These are phyloP conservation scores for Acrodontium crateriforme DNA, from an alignment of 2,329 filamentous ascomycete genomes.

Conservation along the genomic window DNA sequence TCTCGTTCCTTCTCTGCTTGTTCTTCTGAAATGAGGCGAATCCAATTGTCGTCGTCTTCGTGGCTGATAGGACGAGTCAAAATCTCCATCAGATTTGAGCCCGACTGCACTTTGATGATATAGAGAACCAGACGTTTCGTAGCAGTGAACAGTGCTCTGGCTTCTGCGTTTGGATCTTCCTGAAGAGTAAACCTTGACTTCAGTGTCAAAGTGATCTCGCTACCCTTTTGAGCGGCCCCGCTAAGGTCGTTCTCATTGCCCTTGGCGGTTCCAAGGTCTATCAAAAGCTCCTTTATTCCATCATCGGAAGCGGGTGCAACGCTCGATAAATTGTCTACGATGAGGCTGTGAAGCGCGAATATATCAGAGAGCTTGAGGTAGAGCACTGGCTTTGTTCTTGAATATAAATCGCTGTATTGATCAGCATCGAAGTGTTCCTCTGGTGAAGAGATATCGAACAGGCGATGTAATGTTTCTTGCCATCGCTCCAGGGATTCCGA, in stretches of 20 bases:
- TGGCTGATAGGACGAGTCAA: constrained; percentile 75
- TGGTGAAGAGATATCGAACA: constrained; percentile 74
- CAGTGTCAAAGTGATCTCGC: constrained; percentile 22
- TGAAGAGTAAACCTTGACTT: constrained; percentile 22
- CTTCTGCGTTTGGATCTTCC: constrained; percentile 73
- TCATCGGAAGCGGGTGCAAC: constrained; percentile 77
- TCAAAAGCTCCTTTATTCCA: constrained; percentile 76
- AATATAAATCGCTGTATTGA: constrained; percentile 95
- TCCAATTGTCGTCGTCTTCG: constrained; percentile 87
- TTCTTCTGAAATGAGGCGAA: constrained; percentile 66
- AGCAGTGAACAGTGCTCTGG: constrained; percentile 93
- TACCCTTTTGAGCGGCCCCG: constrained; percentile 16
- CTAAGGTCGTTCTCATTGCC: constrained; percentile 72
- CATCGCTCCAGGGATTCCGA: constrained; percentile 72
- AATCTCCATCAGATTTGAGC: constrained; percentile 84
- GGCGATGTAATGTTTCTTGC: constrained; percentile 55
- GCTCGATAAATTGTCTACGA: constrained; percentile 61
- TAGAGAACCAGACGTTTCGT: constrained; percentile 95
- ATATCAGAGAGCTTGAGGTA: constrained; percentile 99
- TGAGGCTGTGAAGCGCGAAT: constrained; percentile 84
- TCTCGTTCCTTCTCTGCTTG: constrained; percentile 38
- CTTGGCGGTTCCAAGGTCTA: constrained; percentile 90
- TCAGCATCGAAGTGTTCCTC: constrained; percentile 95
- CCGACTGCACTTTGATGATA: constrained; percentile 92
- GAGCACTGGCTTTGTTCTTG: constrained; percentile 90